Conservation (phyloP, 495 filamentous ascomycete species). For the Penicillium goetzii region DNA sequence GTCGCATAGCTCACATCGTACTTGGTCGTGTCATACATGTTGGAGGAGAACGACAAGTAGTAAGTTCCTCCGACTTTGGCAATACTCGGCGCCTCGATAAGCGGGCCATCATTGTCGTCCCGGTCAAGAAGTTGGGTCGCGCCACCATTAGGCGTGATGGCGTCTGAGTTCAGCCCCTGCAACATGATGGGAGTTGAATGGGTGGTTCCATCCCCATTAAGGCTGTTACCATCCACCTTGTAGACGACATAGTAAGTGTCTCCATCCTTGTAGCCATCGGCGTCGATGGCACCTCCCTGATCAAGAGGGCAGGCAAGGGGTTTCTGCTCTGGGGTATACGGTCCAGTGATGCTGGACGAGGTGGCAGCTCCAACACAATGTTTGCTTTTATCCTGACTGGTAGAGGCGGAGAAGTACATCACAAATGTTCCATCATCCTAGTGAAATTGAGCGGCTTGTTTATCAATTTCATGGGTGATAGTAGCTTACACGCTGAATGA, state of each 20-base stretch:
- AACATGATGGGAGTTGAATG: conserved; percentile 58
- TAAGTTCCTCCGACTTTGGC: conserved; percentile 52
- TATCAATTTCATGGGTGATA: background rate
- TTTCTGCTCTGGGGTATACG: conserved; percentile 37
- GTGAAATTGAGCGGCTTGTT: background rate
- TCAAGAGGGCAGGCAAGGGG: conserved; percentile 39
- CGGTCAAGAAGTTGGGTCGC: conserved; percentile 53
- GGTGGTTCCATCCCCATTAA: conserved; percentile 52
- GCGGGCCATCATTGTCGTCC: conserved; percentile 50
- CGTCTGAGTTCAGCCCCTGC: conserved; percentile 54
- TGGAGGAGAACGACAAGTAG: conserved; percentile 60
- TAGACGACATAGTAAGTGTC: conserved; percentile 43
- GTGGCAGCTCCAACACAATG: conserved; percentile 53
- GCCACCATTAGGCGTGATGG: conserved; percentile 48
- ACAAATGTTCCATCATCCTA: conserved; percentile 42
- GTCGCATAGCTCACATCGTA: conserved; percentile 60
- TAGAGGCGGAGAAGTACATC: conserved; percentile 45
- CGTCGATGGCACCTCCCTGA: conserved; percentile 46
- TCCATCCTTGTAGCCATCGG: conserved; percentile 40
- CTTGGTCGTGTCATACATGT: conserved; percentile 50
- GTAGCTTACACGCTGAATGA: conserved; percentile 34
- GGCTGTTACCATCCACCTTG: conserved; percentile 61
- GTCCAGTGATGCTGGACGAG: conserved; percentile 38
- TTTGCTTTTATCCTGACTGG: conserved; percentile 27
- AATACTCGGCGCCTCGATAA: conserved; percentile 62